phyloP scores from a whole-genome alignment of 306 rosid genomes.

The Citrullus amarus region DNA sequence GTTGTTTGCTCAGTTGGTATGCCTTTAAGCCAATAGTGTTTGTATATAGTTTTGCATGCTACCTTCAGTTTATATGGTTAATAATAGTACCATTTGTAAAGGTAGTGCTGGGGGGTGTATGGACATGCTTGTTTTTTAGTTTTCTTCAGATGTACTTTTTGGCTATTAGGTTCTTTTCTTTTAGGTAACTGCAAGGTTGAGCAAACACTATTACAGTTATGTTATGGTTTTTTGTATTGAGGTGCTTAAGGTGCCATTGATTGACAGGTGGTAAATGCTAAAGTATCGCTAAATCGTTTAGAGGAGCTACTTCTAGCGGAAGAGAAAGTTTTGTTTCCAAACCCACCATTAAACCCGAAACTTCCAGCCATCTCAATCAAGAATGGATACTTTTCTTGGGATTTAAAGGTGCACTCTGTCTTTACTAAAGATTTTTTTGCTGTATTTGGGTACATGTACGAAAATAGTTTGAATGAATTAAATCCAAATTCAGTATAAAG shows the following conservation, averaged over 20 bases:
- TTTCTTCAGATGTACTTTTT: neutral
- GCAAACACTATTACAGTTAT: neutral
- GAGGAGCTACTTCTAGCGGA: conserved; percentile 63
- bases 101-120: neutral
- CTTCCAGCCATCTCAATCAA: conserved; percentile 68
- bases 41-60: neutral
- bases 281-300: conserved; percentile 62
- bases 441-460: neutral
- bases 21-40: neutral
- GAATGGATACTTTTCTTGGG: conserved; percentile 75
- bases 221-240: neutral
- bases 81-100: neutral
- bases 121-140: neutral
- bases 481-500: neutral
- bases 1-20: neutral
- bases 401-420: conserved; percentile 35
- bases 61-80: neutral
- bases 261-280: conserved; percentile 65
- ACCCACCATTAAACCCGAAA: conserved; percentile 47
- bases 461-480: neutral
- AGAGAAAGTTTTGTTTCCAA: conserved; percentile 46
- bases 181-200: neutral
- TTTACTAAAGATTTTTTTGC: neutral
- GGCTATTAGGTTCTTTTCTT: neutral
- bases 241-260: neutral